These are phyloP conservation scores for Delitschia confertaspora DNA, from an alignment of 495 filamentous ascomycete genomes.

Conservation along the genomic window DNA sequence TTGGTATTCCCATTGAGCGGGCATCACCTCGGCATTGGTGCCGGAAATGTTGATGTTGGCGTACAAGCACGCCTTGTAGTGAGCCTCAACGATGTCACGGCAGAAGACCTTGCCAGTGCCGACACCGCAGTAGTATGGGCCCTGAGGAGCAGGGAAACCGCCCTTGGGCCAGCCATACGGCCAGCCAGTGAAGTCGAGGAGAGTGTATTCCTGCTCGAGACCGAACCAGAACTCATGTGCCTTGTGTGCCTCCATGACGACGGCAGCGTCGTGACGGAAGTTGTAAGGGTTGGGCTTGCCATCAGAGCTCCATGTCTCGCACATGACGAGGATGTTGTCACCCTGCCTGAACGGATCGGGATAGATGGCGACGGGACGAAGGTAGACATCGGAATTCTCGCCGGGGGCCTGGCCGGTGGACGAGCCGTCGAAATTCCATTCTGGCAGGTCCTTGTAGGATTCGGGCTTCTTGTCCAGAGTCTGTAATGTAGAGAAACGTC, in stretches of 20 bases:
- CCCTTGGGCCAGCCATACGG: slow-evolving; percentile 94
- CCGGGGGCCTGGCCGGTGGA: slow-evolving; percentile 90
- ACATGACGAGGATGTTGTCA: slow-evolving; percentile 84
- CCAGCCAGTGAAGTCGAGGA: slow-evolving; percentile 76
- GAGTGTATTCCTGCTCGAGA: slow-evolving; percentile 95
- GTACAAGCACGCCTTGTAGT: slow-evolving; percentile 95
- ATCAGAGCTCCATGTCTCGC: slow-evolving; percentile 93
- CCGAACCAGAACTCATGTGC: slow-evolving; percentile 91
- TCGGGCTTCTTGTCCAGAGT: slow-evolving; percentile 61
- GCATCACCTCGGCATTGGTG: slow-evolving; percentile 99
- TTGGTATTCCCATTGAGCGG: slow-evolving; percentile 99
- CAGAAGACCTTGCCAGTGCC: slow-evolving; percentile 96
- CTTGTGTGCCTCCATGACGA: slow-evolving; percentile 81
- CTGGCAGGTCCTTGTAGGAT: slow-evolving; percentile 72
- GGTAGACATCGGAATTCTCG: slow-evolving; percentile 97
- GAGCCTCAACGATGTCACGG: slow-evolving; percentile 95
- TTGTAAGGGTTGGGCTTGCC: slow-evolving; percentile 98
- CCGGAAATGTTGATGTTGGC: slow-evolving; percentile 89
- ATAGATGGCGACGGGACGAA: slow-evolving; percentile 81
- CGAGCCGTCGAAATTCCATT: slow-evolving; percentile 99
- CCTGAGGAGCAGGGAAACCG: slow-evolving; percentile 94
- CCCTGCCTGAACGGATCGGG: slow-evolving; percentile 82
- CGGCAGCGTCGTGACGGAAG: slow-evolving; percentile 79
- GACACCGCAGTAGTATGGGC: slow-evolving; percentile 98
- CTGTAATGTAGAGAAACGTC: slow-evolving; percentile 42